These are phyloP conservation scores for Claviceps spartinae DNA, from an alignment of 2,329 filamentous ascomycete genomes.

Conservation along the genomic window DNA sequence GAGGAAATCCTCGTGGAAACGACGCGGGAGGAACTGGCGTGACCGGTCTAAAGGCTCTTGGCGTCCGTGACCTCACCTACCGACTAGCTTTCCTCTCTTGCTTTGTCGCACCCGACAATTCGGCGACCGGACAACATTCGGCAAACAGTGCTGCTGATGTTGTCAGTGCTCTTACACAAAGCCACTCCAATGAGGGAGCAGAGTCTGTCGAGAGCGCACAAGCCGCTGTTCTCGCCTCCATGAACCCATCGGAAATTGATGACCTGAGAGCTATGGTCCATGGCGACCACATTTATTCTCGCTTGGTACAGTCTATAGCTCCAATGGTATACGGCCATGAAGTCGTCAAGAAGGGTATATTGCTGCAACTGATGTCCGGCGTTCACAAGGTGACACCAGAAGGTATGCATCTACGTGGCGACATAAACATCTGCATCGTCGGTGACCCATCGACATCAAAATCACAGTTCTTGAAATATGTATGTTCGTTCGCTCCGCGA, in stretches of 20 bases:
- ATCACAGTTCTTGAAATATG: conserved; percentile 95
- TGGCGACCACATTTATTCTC: conserved; percentile 85
- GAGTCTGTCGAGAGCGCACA: conserved; percentile 76
- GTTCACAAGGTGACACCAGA: conserved; percentile 85
- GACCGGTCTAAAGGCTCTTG: conserved; percentile 77
- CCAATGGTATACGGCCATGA: conserved; percentile 97
- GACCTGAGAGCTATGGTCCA: conserved; percentile 90
- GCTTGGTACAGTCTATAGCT: conserved; percentile 83
- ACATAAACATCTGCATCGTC: conserved; percentile 98
- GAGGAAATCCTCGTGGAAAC: conserved; percentile 54
- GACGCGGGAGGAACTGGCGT: conserved; percentile 79
- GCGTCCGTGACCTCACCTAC: conserved; percentile 91
- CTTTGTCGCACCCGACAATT: conserved; percentile 85
- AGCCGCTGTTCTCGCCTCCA: conserved; percentile 70
- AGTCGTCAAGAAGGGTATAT: conserved; percentile 91
- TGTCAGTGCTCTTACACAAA: conserved; percentile 59
- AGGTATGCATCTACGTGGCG: conserved; percentile 88
- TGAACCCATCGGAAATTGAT: conserved; percentile 77
- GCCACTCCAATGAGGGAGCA: conserved; percentile 48
- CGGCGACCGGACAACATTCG: conserved; percentile 61
- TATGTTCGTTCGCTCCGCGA: conserved; percentile 90
- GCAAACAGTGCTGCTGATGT: conserved; percentile 59
- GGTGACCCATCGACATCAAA: conserved; percentile 95
- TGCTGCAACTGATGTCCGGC: conserved; percentile 92
- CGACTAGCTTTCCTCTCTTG: conserved; percentile 91